Evolutionary conservation across 2,329 filamentous ascomycete genomes (phyloP), one percentile per base, ranked within the genome.

Genomic region (Sporothrix protearum): DNA sequence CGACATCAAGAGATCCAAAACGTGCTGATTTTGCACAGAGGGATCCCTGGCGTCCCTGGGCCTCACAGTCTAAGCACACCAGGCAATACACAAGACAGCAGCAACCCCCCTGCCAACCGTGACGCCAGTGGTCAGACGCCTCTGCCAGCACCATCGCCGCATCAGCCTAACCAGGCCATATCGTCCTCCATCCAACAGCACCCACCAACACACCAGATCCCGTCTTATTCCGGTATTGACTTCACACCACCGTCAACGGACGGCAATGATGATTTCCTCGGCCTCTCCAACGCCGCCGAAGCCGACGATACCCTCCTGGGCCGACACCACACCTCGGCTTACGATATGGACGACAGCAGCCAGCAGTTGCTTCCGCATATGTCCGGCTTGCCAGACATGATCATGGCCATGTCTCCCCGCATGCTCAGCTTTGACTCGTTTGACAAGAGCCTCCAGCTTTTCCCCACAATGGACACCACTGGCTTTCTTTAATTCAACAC

Each of bases 371-470:
- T 73, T 0, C 71, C 74, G 36, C 69, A 68, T 2, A 59, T 75
- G 16, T 68, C 73, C 1, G 73, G 73, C 10, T 69, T 75, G 3
- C 73, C 74, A 0, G 74, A 76, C 8, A 74, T 74, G 22, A 59
- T 75, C 8, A 36, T 76, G 19, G 57, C 75, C 2, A 74, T 74
- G 69, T 77, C 75, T 2, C 76, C 76, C 5, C 69, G 75, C 8
- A 73, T 75, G 39, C 68, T 77, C 2, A 70, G 57, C 1, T 77
- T 77, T 49, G 76, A 76, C 25, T 75, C 75, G 6, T 75, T 75
- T 70, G 73, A 74, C 22, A 72, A 74, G 16, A 73, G 63, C 12
- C 71, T 76, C 61, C 75, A 73, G 16, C 71, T 76, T 49, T 78
- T 75, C 25, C 76, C 75, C 3, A 76, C 73, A 12, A 76, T 77